Evolutionary conservation across 495 filamentous ascomycete species (phyloP).

Genomic region (Aspergillus sparsus): DNA sequence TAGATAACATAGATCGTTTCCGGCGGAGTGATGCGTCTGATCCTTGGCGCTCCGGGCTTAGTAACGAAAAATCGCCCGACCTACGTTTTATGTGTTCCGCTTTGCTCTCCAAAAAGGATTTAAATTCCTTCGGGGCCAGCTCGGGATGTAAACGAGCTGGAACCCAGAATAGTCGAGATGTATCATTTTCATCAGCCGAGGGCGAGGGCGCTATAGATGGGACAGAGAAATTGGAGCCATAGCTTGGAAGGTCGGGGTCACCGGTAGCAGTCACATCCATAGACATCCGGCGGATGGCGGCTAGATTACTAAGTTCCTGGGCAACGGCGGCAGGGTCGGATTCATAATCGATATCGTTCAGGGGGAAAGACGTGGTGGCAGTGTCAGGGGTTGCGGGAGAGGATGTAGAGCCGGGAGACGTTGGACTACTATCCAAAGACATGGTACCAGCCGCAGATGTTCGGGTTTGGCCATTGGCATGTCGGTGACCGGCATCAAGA

Average conservation of each 20-base stretch:
- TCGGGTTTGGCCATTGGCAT: constrained; percentile 46
- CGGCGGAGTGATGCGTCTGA: constrained; percentile 68
- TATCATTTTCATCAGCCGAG: constrained; percentile 77
- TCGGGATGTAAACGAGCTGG: constrained; percentile 93
- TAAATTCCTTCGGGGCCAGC: constrained; percentile 94
- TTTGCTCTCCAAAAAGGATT: constrained; percentile 90
- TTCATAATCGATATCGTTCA: constrained; percentile 91
- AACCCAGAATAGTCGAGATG: constrained; percentile 91
- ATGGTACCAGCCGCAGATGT: constrained; percentile 39
- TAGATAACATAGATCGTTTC: constrained; percentile 95
- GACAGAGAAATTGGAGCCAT: constrained; percentile 59
- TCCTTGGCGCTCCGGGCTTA: constrained; percentile 62
- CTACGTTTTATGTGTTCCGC: constrained; percentile 84
- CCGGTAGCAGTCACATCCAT: constrained; percentile 93
- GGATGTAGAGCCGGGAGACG: constrained; percentile 61
- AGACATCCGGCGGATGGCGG: constrained; percentile 93
- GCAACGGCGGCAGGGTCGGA: constrained; percentile 88
- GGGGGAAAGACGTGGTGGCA: constrained; percentile 73
- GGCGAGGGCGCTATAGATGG: constrained; percentile 74
- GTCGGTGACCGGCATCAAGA: constrained; percentile 30
- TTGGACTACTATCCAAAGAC: constrained; percentile 50
- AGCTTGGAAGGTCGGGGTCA: constrained; percentile 91
- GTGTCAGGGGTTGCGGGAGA: constrained; percentile 60
- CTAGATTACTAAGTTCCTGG: constrained; percentile 92
- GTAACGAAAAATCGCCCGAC: constrained; percentile 67